A percentile compares a stretch with the other conserved stretches of the same genome.
These are phyloP conservation scores for Ploettnerulaceae sp. DNA, from an alignment of 2,329 filamentous ascomycete species.

Conservation along the genomic window DNA sequence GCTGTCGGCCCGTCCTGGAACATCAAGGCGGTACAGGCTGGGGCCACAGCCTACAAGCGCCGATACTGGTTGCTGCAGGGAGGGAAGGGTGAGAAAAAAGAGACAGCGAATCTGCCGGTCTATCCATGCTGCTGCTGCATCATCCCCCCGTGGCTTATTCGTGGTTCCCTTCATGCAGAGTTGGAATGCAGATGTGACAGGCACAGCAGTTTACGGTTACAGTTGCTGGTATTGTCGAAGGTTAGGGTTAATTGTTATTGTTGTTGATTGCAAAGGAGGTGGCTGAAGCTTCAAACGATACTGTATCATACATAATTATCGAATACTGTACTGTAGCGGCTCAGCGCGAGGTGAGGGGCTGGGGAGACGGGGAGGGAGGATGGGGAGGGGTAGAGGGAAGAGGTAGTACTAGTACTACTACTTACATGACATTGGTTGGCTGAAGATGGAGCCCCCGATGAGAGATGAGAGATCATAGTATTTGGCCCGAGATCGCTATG, in stretches of 20 bases:
- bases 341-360: not conserved
- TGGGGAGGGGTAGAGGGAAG: not conserved
- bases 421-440: too few species aligned
- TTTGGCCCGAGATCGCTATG: conserved; percentile 6
- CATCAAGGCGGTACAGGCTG: not conserved
- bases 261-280: conserved; percentile 6
- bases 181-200: conserved; percentile 1
- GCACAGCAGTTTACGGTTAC: too few species aligned
- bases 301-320: too few species aligned
- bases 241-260: too few species aligned
- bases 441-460: too few species aligned
- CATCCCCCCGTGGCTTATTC: not conserved
- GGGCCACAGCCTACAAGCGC: not conserved
- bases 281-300: conserved; percentile 6
- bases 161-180: conserved; percentile 6
- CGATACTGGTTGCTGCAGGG: not conserved
- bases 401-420: too few species aligned
- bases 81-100: not conserved
- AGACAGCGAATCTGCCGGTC: too few species aligned
- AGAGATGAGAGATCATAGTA: too few species aligned
- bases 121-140: too few species aligned
- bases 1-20: conserved; percentile 3
- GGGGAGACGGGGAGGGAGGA: not conserved
- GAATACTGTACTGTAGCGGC: not conserved
- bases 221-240: too few species aligned